These are phyloP conservation scores for Lobosporangium transversale DNA, from an alignment of 192 early-diverging fungal genomes.

Conservation along the genomic window DNA sequence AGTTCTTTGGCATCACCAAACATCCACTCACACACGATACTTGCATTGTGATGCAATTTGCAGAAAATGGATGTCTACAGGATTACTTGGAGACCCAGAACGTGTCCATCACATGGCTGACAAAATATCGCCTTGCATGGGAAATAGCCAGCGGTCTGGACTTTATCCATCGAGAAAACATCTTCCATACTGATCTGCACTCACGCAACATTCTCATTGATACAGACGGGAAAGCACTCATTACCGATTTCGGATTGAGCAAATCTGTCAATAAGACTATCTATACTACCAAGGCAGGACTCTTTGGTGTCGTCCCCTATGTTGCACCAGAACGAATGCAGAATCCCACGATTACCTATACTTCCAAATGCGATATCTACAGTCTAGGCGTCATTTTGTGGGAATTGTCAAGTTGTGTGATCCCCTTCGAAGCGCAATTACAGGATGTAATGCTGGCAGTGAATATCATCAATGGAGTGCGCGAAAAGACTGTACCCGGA, in stretches of 20 bases:
- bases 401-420: conserved; percentile 55
- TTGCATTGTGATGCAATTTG: conserved; percentile 55
- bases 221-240: conserved; percentile 44
- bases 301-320: conserved; percentile 65
- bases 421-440: conserved; percentile 49
- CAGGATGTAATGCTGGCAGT: conserved; percentile 58
- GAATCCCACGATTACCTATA: conserved; percentile 55
- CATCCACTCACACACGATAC: conserved; percentile 51
- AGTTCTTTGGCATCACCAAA: conserved; percentile 56
- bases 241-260: conserved; percentile 52
- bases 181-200: conserved; percentile 53
- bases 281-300: conserved; percentile 51
- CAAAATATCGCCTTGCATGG: conserved; percentile 50
- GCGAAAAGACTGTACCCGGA: conserved; percentile 53
- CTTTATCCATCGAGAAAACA: conserved; percentile 52
- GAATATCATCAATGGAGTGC: conserved; percentile 49
- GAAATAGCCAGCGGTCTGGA: conserved; percentile 52
- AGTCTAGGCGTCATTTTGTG: conserved; percentile 65
- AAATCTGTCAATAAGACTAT: conserved; percentile 52
- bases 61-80: conserved; percentile 51
- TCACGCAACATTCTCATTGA: conserved; percentile 54
- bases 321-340: conserved; percentile 63
- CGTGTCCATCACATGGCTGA: conserved; percentile 43
- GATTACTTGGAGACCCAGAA: conserved; percentile 53
- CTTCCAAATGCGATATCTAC: conserved; percentile 61